These are phyloP conservation scores for Mediolabrus comicus DNA, from an alignment of 108 stramenopile species.

Conservation along the genomic window DNA sequence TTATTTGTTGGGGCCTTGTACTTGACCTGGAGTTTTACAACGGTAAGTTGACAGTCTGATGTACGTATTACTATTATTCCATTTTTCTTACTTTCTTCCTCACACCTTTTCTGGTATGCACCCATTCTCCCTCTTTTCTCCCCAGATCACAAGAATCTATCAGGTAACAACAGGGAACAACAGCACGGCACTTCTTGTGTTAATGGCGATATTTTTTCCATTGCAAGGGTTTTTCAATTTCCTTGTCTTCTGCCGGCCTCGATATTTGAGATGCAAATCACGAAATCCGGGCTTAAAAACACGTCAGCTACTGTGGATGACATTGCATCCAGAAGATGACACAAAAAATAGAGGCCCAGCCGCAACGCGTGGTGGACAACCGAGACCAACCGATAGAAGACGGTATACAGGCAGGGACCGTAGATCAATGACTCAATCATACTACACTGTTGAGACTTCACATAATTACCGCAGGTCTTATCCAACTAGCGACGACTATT, in stretches of 20 bases:
- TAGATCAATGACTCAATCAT: neutral
- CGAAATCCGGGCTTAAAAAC: conserved; percentile 13
- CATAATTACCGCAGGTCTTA: neutral
- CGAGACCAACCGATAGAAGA: neutral
- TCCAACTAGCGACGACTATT: neutral
- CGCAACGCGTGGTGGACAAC: neutral
- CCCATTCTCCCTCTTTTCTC: neutral
- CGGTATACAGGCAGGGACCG: neutral
- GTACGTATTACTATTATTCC: neutral
- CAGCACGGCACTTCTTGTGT: conserved; percentile 32
- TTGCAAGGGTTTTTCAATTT: conserved; percentile 63
- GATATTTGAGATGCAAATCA: conserved; percentile 37
- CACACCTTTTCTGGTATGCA: neutral
- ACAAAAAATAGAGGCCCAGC: conserved; percentile 15
- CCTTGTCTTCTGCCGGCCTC: conserved; percentile 46
- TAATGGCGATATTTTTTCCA: conserved; percentile 52
- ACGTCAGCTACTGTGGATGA: conserved; percentile 10
- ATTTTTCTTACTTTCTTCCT: neutral
- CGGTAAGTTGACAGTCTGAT: conserved; percentile 34
- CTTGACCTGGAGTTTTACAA: conserved; percentile 48
- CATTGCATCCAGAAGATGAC: conserved; percentile 25
- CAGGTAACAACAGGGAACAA: conserved; percentile 21
- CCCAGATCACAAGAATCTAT: conserved; percentile 29
- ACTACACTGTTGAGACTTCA: neutral
- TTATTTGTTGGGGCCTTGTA: conserved; percentile 46